Percentiles rank a stretch among this genome's conserved stretches.
phyloP scores from a whole-genome alignment of 192 early-diverging fungal genomes.

The Jimgerdemannia lactiflua region DNA sequence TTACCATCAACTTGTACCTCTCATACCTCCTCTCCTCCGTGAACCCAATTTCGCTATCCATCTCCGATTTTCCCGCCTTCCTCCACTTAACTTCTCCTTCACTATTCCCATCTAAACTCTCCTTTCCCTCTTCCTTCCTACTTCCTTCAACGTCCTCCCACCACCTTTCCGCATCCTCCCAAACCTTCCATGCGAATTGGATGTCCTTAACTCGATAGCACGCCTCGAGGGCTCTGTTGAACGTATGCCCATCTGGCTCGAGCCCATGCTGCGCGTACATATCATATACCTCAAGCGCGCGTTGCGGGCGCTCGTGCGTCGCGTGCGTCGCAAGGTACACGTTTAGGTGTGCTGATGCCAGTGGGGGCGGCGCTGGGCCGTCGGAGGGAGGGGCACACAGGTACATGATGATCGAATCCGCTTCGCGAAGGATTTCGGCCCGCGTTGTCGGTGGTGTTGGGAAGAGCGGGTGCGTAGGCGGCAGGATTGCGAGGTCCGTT shows the following conservation, averaged over 20 bases:
- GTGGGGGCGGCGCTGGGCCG: slow-evolving; percentile 30
- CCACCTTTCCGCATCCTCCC: slow-evolving; percentile 67
- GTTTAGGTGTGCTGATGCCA: slow-evolving; percentile 54
- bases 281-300: slow-evolving; percentile 44
- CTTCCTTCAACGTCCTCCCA: slow-evolving; percentile 29
- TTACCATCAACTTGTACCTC: slow-evolving; percentile 66
- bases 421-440: slow-evolving; percentile 26
- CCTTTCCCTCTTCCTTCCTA: background rate
- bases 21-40: slow-evolving; percentile 32
- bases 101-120: too few relatives aligned
- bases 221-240: slow-evolving; percentile 47
- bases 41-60: slow-evolving; percentile 18
- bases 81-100: slow-evolving; percentile 5
- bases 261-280: slow-evolving; percentile 48
- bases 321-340: slow-evolving; percentile 57
- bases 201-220: slow-evolving; percentile 62
- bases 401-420: slow-evolving; percentile 27
- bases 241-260: slow-evolving; percentile 61
- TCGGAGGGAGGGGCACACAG: slow-evolving; percentile 6
- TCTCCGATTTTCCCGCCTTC: slow-evolving; percentile 5
- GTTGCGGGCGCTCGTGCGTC: slow-evolving; percentile 45
- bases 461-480: slow-evolving; percentile 1
- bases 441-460: slow-evolving; percentile 14
- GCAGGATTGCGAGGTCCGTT: background rate
- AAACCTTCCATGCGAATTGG: slow-evolving; percentile 62